A percentile compares a stretch with the other conserved stretches of the same genome.
These are phyloP conservation scores for Candida sphagnicola DNA, from an alignment of 805 yeast species.

Conservation along the genomic window DNA sequence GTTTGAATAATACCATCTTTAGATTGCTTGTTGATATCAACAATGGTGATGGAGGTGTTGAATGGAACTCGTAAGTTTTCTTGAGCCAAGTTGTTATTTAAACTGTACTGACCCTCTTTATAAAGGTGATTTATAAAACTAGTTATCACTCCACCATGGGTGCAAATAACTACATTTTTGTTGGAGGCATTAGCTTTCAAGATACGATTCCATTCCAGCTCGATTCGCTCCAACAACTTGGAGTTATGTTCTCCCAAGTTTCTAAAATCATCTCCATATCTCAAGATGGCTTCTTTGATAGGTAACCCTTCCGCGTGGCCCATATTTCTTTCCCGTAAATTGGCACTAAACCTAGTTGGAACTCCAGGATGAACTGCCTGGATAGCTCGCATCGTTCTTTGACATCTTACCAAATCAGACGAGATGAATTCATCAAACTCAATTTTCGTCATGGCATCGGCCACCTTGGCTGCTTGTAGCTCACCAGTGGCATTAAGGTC, in stretches of 20 bases:
- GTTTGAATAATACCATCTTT: conserved; percentile 42
- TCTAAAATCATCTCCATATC: conserved; percentile 55
- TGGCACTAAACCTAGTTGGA: conserved; percentile 27
- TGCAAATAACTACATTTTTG: conserved; percentile 56
- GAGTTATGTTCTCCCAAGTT: conserved; percentile 61
- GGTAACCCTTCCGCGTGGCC: conserved; percentile 75
- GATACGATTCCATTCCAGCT: conserved; percentile 40
- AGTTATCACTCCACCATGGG: conserved; percentile 82
- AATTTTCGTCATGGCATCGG: conserved; percentile 35
- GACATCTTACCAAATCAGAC: conserved; percentile 58
- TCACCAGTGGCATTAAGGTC: conserved; percentile 59
- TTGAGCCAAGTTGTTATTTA: conserved; percentile 34
- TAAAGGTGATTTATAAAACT: conserved; percentile 52
- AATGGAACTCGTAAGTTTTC: conserved; percentile 55
- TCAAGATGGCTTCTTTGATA: conserved; percentile 58
- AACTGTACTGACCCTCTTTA: conserved; percentile 29
- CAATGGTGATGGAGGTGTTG: conserved; percentile 69
- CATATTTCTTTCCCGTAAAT: conserved; percentile 71
- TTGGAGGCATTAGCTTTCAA: conserved; percentile 33
- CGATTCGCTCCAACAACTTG: conserved; percentile 47
- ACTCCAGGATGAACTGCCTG: conserved; percentile 11
- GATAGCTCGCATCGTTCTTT: conserved; percentile 51
- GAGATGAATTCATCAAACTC: conserved; percentile 45
- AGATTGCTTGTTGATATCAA: conserved; percentile 48
- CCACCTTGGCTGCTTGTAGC: conserved; percentile 57